These are phyloP conservation scores for Eimeria acervulina DNA, from an alignment of 169 alveolate genomes.

Conservation along the genomic window DNA sequence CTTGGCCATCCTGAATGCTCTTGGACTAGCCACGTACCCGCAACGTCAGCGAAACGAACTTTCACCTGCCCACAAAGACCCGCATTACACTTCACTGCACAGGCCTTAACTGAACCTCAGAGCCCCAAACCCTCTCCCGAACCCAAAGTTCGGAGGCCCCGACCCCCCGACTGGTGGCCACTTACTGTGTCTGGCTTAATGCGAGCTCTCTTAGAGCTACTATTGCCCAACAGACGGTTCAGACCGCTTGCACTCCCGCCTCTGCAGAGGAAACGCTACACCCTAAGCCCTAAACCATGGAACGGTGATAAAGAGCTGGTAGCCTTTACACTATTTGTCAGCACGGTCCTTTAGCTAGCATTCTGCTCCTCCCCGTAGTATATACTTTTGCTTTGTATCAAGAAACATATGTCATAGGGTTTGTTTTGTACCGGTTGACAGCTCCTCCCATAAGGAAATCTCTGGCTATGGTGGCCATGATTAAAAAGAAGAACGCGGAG, in stretches of 20 bases:
- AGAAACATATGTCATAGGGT: not conserved
- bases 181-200: constrained; percentile 82
- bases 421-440: constrained; percentile 27
- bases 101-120: not conserved
- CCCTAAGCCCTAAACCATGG: not conserved
- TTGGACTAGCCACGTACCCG: constrained; percentile 49
- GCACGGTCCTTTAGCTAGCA: not conserved
- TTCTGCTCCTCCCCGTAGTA: not conserved
- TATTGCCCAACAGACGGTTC: constrained; percentile 78
- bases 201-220: constrained; percentile 80
- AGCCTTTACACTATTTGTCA: not conserved
- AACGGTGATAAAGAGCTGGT: not conserved
- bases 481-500: constrained; percentile 69
- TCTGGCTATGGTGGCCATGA: constrained; percentile 79
- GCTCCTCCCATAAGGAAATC: constrained; percentile 77
- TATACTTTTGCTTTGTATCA: not conserved
- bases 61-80: constrained; percentile 64
- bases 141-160: not conserved
- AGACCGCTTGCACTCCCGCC: constrained; percentile 81
- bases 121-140: not conserved
- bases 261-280: constrained; percentile 46
- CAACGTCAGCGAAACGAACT: constrained; percentile 85
- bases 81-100: not conserved
- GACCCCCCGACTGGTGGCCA: not conserved
- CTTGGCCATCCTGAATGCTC: not conserved